Percentiles rank a stretch among this genome's conserved stretches.
These are phyloP conservation scores for Alternaria sp. DNA, from an alignment of 2,329 filamentous ascomycete genomes.

Conservation along the genomic window DNA sequence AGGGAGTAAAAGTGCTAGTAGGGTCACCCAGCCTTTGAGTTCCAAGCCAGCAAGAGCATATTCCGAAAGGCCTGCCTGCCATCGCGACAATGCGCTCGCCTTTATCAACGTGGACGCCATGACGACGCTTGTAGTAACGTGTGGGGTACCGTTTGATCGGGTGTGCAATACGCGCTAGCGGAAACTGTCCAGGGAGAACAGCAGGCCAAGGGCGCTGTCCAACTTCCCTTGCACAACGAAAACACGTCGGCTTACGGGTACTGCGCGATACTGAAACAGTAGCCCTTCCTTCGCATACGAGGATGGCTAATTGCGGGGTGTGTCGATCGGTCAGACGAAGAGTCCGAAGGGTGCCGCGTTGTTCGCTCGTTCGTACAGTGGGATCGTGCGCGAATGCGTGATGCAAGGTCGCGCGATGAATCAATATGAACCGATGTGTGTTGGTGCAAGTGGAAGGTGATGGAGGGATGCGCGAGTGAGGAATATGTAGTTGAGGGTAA, in stretches of 20 bases:
- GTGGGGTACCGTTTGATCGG: neutral
- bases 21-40: neutral
- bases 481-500: slow-evolving; percentile 7
- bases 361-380: neutral
- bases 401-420: neutral
- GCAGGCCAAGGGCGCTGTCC: neutral
- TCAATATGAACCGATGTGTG: neutral
- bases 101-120: neutral
- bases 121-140: neutral
- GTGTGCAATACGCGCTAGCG: neutral
- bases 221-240: slow-evolving; percentile 1
- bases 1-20: slow-evolving; percentile 24
- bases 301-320: neutral
- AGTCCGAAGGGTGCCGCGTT: neutral
- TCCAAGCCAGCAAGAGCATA: neutral
- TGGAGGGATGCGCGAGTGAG: neutral
- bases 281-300: slow-evolving; percentile 2
- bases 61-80: neutral
- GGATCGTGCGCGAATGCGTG: neutral
- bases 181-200: slow-evolving; percentile 6
- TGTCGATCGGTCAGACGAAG: neutral
- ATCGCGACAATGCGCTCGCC: neutral
- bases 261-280: slow-evolving; percentile 1
- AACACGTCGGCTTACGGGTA: neutral
- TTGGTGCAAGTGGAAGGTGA: slow-evolving; percentile 1